Conservation (phyloP, 495 filamentous ascomycete genomes). For the Bacidia gigantensis region DNA sequence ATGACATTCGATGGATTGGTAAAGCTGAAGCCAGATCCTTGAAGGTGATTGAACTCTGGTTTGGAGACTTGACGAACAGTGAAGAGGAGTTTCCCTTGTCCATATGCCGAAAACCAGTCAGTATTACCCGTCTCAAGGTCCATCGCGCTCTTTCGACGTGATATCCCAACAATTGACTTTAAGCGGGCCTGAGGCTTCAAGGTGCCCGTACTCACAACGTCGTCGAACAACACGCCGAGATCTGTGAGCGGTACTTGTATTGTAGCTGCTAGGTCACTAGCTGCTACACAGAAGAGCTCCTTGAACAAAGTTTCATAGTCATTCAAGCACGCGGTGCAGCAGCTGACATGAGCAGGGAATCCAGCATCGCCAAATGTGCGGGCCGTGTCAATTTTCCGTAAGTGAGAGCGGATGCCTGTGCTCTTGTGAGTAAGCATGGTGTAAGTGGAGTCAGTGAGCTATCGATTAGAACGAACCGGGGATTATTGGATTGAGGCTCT, state of each 20-base stretch:
- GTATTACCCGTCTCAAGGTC: not conserved
- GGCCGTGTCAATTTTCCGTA: constrained; percentile 20
- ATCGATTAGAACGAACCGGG: constrained; percentile 43
- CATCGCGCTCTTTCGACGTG: not conserved
- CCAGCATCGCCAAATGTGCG: constrained; percentile 10
- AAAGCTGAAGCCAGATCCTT: constrained; percentile 63
- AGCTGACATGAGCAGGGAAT: not conserved
- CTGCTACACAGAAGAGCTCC: constrained; percentile 75
- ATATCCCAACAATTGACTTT: not conserved
- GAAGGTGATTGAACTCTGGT: constrained; percentile 44
- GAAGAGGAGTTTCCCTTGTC: constrained; percentile 66
- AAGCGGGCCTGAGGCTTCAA: not conserved
- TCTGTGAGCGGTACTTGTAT: constrained; percentile 47
- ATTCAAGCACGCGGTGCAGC: constrained; percentile 14
- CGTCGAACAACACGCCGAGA: constrained; percentile 65
- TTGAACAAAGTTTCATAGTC: constrained; percentile 68
- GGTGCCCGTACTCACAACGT: constrained; percentile 54
- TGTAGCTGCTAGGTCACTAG: constrained; percentile 53
- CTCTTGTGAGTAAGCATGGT: not conserved
- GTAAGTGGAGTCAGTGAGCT: no score
- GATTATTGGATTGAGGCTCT: constrained; percentile 48
- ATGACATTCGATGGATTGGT: constrained; percentile 55
- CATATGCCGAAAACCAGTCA: constrained; percentile 27
- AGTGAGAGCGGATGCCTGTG: constrained; percentile 27
- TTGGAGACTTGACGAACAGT: constrained; percentile 53